A percentile compares a stretch with the other conserved stretches of the same genome.
Conservation (phyloP, 441 rosid species). For the Gossypium aridum region DNA sequence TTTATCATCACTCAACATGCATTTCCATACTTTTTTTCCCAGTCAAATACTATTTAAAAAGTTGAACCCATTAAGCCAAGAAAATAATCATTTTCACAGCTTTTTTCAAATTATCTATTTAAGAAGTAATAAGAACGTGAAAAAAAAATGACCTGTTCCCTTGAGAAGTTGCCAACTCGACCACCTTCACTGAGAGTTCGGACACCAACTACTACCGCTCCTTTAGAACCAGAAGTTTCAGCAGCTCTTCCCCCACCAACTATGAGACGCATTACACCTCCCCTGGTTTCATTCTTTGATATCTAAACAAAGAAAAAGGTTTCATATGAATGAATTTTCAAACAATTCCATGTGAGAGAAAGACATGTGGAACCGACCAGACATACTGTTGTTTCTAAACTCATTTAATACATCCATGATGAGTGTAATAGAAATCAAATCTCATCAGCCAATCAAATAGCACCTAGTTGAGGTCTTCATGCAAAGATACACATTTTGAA, state of each 20-base stretch:
- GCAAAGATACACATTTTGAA: background rate
- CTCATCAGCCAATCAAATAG: background rate
- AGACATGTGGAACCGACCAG: background rate
- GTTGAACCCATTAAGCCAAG: background rate
- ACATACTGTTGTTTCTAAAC: constrained; percentile 4
- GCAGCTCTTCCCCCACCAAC: constrained; percentile 99
- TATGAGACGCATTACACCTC: constrained; percentile 98
- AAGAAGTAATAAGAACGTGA: constrained; percentile 5
- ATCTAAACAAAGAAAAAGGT: constrained; percentile 37
- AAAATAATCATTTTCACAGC: background rate
- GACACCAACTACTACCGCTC: constrained; percentile 97
- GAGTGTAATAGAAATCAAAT: constrained; percentile 5
- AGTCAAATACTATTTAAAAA: background rate
- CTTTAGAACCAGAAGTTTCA: constrained; percentile 76
- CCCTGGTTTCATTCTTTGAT: constrained; percentile 73
- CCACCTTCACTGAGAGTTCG: constrained; percentile 99
- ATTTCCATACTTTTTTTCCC: background rate
- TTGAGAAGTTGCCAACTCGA: constrained; percentile 93
- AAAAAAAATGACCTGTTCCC: constrained; percentile 74
- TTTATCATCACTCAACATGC: background rate
- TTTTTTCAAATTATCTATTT: background rate
- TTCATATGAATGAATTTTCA: constrained; percentile 8
- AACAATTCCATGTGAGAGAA: constrained; percentile 2
- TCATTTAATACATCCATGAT: constrained; percentile 9
- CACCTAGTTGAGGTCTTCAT: background rate